Conservation (phyloP, 768 basidiomycete species). For the Tricholoma hemisulphureum region DNA sequence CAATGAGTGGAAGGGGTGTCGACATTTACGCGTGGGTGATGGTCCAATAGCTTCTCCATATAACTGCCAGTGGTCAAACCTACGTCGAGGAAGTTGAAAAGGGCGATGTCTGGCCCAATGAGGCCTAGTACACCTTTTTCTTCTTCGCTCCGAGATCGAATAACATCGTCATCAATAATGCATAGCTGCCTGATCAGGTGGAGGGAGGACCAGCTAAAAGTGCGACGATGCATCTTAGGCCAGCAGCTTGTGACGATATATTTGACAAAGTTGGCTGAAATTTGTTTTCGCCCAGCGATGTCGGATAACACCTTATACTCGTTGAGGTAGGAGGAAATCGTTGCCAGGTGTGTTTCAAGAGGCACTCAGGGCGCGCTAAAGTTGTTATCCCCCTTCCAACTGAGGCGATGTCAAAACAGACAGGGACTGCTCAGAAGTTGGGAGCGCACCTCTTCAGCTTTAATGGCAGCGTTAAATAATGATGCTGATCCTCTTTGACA, state of each 20-base stretch:
- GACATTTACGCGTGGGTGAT: neutral
- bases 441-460: no score
- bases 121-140: neutral
- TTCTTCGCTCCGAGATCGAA: neutral
- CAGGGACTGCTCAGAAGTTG: no score
- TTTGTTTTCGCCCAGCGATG: neutral
- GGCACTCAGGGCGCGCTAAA: no score
- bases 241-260: no score
- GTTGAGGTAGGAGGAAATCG: neutral
- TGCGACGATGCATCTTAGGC: neutral
- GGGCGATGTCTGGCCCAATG: neutral
- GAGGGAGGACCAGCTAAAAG: neutral
- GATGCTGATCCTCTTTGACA: no score
- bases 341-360: no score
- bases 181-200: neutral
- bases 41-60: neutral
- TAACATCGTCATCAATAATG: no score
- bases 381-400: no score
- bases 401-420: no score
- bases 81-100: no score
- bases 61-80: neutral
- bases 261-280: neutral
- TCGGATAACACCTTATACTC: neutral
- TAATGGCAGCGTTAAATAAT: no score
- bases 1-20: neutral